A percentile compares a stretch with the other conserved stretches of the same genome.
These are phyloP conservation scores for Rhizophora mangle DNA, from an alignment of 345 rosid species.

Conservation along the genomic window DNA sequence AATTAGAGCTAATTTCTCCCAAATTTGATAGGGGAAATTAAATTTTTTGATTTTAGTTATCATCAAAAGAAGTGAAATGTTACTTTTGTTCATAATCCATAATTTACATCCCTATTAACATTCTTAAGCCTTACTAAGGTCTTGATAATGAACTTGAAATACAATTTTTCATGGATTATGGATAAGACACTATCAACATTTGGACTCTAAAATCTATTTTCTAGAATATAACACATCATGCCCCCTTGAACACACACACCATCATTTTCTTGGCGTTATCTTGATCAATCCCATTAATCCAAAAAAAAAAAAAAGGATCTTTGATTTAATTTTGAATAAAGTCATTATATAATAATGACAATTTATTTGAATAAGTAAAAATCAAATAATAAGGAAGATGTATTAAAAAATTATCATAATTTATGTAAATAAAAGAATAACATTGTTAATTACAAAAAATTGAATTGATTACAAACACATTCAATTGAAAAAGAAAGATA, in stretches of 20 bases:
- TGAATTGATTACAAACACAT: neutral
- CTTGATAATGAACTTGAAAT: slow-evolving; percentile 55
- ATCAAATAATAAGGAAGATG: slow-evolving; percentile 1
- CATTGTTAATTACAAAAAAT: neutral
- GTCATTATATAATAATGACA: slow-evolving; percentile 34
- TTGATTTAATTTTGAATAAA: slow-evolving; percentile 20
- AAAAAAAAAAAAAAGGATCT: slow-evolving; percentile 16
- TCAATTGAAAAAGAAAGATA: too few species aligned
- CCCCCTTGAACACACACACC: slow-evolving; percentile 30
- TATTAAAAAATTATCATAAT: too few species aligned
- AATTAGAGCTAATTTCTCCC: slow-evolving; percentile 74
- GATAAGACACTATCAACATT: slow-evolving; percentile 51
- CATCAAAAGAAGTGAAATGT: slow-evolving; percentile 66
- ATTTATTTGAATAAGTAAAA: slow-evolving; percentile 23
- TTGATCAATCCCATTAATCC: slow-evolving; percentile 23
- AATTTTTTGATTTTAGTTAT: slow-evolving; percentile 57
- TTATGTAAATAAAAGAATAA: too few species aligned
- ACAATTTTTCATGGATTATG: slow-evolving; percentile 45
- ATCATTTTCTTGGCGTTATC: slow-evolving; percentile 36
- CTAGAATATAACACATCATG: slow-evolving; percentile 55
- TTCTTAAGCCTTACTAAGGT: slow-evolving; percentile 63
- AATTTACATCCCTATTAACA: slow-evolving; percentile 49
- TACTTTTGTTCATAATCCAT: slow-evolving; percentile 66
- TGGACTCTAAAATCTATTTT: slow-evolving; percentile 66
- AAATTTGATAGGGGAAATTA: slow-evolving; percentile 58